Evolutionary conservation across 2,329 filamentous ascomycete species (phyloP), one percentile per base, ranked within the genome.

Genomic region (Fusarium stilboides): DNA sequence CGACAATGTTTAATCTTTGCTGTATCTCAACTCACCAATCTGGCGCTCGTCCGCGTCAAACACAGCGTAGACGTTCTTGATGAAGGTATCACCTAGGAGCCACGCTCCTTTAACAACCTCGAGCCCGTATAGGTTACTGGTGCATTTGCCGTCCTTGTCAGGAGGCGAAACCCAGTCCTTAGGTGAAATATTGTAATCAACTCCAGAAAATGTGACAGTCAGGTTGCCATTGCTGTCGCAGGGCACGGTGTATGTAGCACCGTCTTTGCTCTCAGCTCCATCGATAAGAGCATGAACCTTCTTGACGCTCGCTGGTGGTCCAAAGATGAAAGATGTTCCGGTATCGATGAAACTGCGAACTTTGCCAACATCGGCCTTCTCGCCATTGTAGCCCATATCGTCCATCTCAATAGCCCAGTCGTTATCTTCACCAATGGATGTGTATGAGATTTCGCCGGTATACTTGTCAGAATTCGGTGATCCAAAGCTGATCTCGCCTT

Each of bases 61-160:
- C 24, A 96, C 90, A 2, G 89, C 85, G 76, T 97, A 97, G 17
- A 97, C 94, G 72, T 97, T 97, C 82, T 97, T 97, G 65, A 97
- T 80, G 73, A 97, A 97, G 1, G 91, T 88, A 70, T 94, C 94
- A 3, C 94, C 94, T 1, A 97, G 80, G n/a, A 97, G 84, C 93
- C 94, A 97, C 28, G 89, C 73, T 72, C 82, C 84, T 1, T 84
- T 80, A 46, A 93, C 89, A 15, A 92, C 88, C 75, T 91, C 87
- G 26, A 89, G 85, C 3, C 91, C 92, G 54, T 94, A 90, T 36
- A 97, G 87, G 72, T 92, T 94, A 77, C 92, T 94, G 19, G 88
- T 85, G 75, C 89, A 91, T 28, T 78, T 77, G 28, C 83, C 84
- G n/a, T 80, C 75, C 50, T 72, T 73, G 55, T 82, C 75, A 24